phyloP scores from a whole-genome alignment of 768 basidiomycete genomes.

The Russula compacta region DNA sequence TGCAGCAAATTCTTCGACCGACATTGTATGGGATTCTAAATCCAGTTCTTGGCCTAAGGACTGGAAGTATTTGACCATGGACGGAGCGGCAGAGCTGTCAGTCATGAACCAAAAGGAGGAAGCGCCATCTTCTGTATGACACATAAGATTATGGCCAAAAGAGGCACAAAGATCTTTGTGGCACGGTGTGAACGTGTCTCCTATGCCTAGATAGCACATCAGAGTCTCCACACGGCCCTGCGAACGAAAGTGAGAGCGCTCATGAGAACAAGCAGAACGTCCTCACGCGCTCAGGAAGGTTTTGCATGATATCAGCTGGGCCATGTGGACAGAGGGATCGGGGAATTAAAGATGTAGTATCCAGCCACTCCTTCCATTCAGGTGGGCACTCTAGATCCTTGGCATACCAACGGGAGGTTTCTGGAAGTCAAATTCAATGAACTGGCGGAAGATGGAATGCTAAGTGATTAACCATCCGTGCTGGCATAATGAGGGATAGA shows the following conservation, averaged over 20 bases:
- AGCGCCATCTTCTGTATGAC: slow-evolving; percentile 61
- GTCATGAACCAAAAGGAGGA: slow-evolving; percentile 89
- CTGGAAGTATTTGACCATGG: slow-evolving; percentile 49
- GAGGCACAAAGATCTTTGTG: slow-evolving; percentile 83
- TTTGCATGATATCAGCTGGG: slow-evolving; percentile 46
- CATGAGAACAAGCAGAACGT: slow-evolving; percentile 3
- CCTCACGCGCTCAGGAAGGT: slow-evolving; percentile 45
- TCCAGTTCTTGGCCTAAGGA: slow-evolving; percentile 55
- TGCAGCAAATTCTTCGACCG: slow-evolving; percentile 49
- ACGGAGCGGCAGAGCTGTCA: slow-evolving; percentile 43
- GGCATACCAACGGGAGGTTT: slow-evolving; percentile 58
- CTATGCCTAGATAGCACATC: slow-evolving; percentile 79
- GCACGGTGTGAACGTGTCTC: slow-evolving; percentile 75
- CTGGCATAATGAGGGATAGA: neutral
- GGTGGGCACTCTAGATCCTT: slow-evolving; percentile 68
- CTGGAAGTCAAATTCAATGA: slow-evolving; percentile 28
- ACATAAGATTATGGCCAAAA: slow-evolving; percentile 83
- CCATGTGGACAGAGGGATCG: slow-evolving; percentile 41
- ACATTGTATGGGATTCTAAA: slow-evolving; percentile 59
- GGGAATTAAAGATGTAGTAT: slow-evolving; percentile 41
- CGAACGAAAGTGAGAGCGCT: neutral
- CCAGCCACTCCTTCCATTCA: slow-evolving; percentile 57
- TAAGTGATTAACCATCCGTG: slow-evolving; percentile 4
- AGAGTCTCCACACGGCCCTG: slow-evolving; percentile 52
- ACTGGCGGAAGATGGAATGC: neutral